Percentiles rank a stretch among this genome's conserved stretches.
phyloP scores from a whole-genome alignment of 495 filamentous ascomycete species.

The Lepidopterella palustris region DNA sequence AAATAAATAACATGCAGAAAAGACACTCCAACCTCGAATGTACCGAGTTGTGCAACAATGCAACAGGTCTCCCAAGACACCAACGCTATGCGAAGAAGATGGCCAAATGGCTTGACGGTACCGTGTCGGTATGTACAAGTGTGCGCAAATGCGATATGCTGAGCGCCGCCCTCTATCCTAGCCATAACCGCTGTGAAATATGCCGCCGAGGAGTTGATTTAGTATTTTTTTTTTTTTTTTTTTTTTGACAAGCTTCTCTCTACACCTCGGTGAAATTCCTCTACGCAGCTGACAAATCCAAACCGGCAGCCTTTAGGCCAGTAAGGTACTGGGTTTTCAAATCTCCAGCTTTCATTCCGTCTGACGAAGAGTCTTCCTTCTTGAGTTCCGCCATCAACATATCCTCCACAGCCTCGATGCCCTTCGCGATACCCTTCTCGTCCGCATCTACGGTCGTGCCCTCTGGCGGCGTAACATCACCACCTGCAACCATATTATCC shows the following conservation, averaged over 20 bases:
- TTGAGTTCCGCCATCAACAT: conserved; percentile 49
- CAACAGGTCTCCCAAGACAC: no score
- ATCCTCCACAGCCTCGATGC: conserved; percentile 45
- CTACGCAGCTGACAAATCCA: conserved; percentile 29
- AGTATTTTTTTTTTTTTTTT: no score
- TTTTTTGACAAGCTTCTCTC: no score
- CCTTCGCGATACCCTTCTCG: conserved; percentile 11
- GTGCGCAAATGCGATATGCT: not conserved
- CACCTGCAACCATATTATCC: conserved; percentile 76
- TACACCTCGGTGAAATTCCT: not conserved
- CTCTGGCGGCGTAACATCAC: conserved; percentile 35
- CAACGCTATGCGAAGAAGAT: not conserved
- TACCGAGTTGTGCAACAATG: no score
- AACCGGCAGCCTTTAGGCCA: conserved; percentile 34
- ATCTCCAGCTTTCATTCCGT: conserved; percentile 24
- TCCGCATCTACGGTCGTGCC: conserved; percentile 4
- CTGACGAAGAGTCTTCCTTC: conserved; percentile 7
- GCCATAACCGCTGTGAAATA: no score
- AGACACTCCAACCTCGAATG: no score
- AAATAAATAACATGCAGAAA: no score
- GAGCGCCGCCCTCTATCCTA: no score
- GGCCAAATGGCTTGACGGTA: not conserved
- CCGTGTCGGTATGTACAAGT: not conserved
- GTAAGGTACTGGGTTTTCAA: conserved; percentile 34
- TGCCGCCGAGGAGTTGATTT: no score